Base-by-base conservation (phyloP, 2,329 filamentous ascomycete species). In the Colletotrichum sojae region DNA sequence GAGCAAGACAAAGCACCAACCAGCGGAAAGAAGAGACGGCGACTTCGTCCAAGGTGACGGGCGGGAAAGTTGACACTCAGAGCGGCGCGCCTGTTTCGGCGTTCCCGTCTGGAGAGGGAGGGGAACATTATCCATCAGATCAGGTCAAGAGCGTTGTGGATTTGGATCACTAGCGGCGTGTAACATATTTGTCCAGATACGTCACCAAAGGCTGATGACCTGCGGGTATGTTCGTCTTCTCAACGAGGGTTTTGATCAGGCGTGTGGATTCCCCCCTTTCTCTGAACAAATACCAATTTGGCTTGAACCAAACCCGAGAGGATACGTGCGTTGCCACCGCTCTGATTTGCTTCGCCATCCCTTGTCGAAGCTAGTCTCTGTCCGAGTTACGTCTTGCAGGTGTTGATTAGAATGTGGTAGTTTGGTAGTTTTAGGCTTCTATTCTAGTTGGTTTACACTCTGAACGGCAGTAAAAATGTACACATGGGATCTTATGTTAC, bases 111-210 rank as follows among this genome's bases (percentile, higher is more conserved):
- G 39, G 39, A 43, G 48, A 58, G 53, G 55, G 49, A 64, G 40
- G 62, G 40, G 53, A 20, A 51, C 52, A 63, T 49, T n/a, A n/a
- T 36, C 27, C 22, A 46, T 25, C 25, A 45, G 51, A 46, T 25
- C 25, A 45, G 51, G 51, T 62, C 31, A 36, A 66, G 56, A 63
- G 39, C 56, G 51, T 51, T 56, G 51, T 45, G 55, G 56, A 62
- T 55, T 61, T 63, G 55, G 31, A 56, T 61, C 16, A 51, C 49
- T 67, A 55, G 55, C 51, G 61, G 27, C 56, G 45, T 69, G 67
- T 67, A 69, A 55, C 51, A 67, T 69, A 67, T 52, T 61, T 61
- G 55, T 57, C 61, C 49, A 69, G 52, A 60, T 61, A 63, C 62
- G 52, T 67, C 55, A 22, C 48, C 48, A 9, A 48, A 51, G 52